Base-by-base conservation (phyloP, 164 flowering plant species). In the Piper betle region DNA sequence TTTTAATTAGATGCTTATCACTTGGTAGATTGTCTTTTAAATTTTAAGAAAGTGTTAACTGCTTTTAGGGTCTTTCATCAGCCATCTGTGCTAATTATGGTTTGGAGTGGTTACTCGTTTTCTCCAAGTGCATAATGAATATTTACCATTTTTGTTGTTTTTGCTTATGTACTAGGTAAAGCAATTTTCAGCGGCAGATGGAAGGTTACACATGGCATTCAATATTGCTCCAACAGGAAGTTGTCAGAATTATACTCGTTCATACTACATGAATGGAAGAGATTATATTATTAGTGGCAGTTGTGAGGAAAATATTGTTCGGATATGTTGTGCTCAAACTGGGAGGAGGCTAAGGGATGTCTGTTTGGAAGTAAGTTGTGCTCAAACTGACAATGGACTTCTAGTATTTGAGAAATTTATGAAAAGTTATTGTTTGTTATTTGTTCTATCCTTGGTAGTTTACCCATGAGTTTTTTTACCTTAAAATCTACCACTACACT, bases 211-310 rank as follows among this genome's bases (percentile, higher is more conserved):
- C 66, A 72, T 79, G 71, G 75, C 78, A 69, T 85, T 87, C 73
- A 84, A 78, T 33, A 88, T 91, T 64, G 73, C 83, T 67, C 50
- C 97, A 25, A 84, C 85, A 2, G 91, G 89, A 68, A 88, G 93
- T 71, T 66, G 80, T 59, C 86, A 86, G 61, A 91, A 91, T 64
- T 91, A 88, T 62, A 91, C 96, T n/a, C 85, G 96, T 25, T 88
- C 97, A 0, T 88, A 88, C 64, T 91, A 87, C 75, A 78, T 91
- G 91, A 91, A 83, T 64, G 93, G 96, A 60, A 72, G 85, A 62
- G 97, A 91, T 74, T 86, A 88, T 55, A 75, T 91, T 53, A 82
- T 87, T 52, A 85, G 86, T 66, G 97, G 97, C 52, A 84, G 97
- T 74, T 82, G 83, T 73, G 92, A 85, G 69, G 94, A 90, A 74